Percentiles rank a stretch among this genome's conserved stretches.
Evolutionary conservation across 2,329 filamentous ascomycete genomes (phyloP).

Genomic region (Scedosporium aurantiacum): DNA sequence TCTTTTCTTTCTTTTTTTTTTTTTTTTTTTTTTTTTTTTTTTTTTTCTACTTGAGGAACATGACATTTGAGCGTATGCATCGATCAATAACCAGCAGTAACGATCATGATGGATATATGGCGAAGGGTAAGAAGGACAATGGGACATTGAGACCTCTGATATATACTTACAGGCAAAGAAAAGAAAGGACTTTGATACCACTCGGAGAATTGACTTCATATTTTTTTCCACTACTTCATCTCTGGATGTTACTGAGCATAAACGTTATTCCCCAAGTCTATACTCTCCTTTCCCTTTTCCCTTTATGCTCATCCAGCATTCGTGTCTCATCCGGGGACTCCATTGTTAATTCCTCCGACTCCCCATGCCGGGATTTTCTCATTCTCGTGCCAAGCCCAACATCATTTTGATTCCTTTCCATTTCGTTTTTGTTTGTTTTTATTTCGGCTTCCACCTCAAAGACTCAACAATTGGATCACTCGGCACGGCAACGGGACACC

Average conservation of each 20-base stretch:
- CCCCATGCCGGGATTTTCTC: neutral
- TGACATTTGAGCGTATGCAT: neutral
- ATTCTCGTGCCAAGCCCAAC: neutral
- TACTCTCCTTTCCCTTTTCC: neutral
- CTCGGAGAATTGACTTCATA: neutral
- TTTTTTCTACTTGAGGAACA: neutral
- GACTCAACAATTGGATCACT: neutral
- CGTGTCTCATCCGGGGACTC: neutral
- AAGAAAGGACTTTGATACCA: neutral
- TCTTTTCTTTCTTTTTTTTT: neutral
- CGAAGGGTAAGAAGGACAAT: neutral
- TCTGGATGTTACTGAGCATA: neutral
- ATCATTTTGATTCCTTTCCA: neutral
- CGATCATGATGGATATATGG: neutral
- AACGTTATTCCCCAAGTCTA: too few relatives aligned
- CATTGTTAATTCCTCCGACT: too few relatives aligned
- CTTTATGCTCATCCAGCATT: neutral
- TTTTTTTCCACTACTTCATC: too few relatives aligned
- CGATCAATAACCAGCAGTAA: neutral
- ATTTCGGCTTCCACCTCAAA: neutral
- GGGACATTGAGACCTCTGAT: neutral
- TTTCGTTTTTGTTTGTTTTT: neutral
- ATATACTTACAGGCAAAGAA: neutral
- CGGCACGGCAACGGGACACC: neutral
- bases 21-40: neutral